Percentiles rank a stretch among this genome's conserved stretches.
Conservation (phyloP, 176 grass and related monocot species). For the Saccharum spontaneum region DNA sequence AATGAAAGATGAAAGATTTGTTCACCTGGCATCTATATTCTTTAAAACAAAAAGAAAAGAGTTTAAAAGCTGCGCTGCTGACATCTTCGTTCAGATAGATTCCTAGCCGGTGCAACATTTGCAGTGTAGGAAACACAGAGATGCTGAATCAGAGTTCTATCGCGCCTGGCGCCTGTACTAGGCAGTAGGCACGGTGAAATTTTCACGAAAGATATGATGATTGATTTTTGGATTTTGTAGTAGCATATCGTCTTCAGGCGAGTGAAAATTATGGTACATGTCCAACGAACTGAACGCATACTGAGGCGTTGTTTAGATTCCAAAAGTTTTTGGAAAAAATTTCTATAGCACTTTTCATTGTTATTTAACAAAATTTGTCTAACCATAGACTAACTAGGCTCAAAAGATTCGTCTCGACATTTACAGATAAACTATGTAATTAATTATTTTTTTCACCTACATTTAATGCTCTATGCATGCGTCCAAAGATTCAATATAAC, state of each 20-base stretch:
- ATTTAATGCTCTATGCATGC: too few species aligned
- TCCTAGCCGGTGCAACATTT: neutral
- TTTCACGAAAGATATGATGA: neutral
- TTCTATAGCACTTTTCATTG: too few species aligned
- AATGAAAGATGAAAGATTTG: neutral
- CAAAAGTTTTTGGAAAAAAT: too few species aligned
- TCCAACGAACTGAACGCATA: neutral
- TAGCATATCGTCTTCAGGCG: neutral
- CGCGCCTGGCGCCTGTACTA: neutral
- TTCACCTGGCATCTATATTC: neutral
- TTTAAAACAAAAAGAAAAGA: neutral
- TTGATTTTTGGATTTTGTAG: too few species aligned
- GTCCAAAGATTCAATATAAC: too few species aligned
- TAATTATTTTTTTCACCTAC: too few species aligned
- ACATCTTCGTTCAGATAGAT: neutral
- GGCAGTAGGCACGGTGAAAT: neutral
- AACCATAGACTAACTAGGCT: too few species aligned
- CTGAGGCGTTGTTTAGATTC: too few species aligned
- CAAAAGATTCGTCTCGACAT: too few species aligned
- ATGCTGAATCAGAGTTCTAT: neutral
- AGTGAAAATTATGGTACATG: neutral
- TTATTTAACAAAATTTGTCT: too few species aligned
- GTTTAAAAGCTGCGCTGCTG: neutral
- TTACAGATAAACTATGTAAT: too few species aligned
- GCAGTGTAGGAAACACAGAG: neutral